Evolutionary conservation across 257 asterid genomes (phyloP).

Genomic region (Gardenia jasminoides): DNA sequence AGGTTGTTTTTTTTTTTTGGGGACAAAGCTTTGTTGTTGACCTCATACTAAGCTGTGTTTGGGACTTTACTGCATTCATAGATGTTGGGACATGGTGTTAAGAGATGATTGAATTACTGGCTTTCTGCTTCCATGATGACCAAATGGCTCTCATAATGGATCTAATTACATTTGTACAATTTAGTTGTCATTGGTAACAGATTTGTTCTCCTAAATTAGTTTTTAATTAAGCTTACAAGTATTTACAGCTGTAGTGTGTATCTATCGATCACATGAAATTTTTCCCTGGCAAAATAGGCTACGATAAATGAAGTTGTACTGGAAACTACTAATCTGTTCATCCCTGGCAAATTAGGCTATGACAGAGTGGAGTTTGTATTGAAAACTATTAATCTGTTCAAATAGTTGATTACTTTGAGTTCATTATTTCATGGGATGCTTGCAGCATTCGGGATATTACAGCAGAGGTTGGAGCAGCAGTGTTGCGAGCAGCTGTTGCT

Average conservation of each 20-base stretch:
- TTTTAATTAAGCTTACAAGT: not conserved
- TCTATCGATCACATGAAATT: not conserved
- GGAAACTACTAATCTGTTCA: not conserved
- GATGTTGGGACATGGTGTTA: no score
- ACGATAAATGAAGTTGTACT: not conserved
- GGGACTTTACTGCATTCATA: not conserved
- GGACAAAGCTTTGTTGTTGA: not conserved
- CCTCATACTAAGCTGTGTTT: not conserved
- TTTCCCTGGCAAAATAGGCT: not conserved
- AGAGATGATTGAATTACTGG: not conserved
- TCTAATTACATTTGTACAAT: not conserved
- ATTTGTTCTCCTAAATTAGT: not conserved
- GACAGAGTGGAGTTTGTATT: not conserved
- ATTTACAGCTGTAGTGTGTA: not conserved
- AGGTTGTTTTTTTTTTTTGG: not conserved
- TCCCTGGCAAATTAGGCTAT: not conserved
- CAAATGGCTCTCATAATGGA: not conserved
- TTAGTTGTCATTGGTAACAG: not conserved
- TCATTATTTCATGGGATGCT: conserved; percentile 13
- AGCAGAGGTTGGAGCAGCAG: conserved; percentile 96
- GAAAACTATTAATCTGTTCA: not conserved
- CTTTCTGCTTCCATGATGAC: not conserved
- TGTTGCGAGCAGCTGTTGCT: conserved; percentile 71
- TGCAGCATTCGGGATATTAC: conserved; percentile 90
- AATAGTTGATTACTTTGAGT: conserved; percentile 13